Conservation (phyloP, 768 basidiomycete species). For the Lentinus tigrinus region DNA sequence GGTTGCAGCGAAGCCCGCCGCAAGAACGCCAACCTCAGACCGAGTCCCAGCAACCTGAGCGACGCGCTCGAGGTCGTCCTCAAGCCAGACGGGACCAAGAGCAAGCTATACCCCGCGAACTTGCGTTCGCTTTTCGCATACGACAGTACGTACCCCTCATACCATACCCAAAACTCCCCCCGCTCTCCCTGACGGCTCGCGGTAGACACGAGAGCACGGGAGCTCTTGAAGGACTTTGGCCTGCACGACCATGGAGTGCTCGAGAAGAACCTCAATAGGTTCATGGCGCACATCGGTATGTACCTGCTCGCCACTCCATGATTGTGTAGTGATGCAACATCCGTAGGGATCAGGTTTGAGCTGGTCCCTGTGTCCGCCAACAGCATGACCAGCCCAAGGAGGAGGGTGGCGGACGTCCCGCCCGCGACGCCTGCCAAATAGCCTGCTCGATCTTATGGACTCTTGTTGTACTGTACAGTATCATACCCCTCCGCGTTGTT, state of each 20-base stretch:
- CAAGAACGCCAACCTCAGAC: slow-evolving; percentile 41
- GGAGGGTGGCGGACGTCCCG: not conserved
- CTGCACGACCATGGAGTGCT: slow-evolving; percentile 42
- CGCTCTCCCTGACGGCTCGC: not conserved
- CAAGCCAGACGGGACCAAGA: slow-evolving; percentile 46
- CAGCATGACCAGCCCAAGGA: not conserved
- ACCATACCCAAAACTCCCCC: not conserved
- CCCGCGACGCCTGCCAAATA: not conserved
- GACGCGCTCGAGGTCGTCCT: slow-evolving; percentile 48
- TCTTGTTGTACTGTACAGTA: too few relatives aligned
- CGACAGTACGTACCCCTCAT: slow-evolving; percentile 41
- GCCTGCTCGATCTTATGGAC: too few relatives aligned
- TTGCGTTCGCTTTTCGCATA: slow-evolving; percentile 52
- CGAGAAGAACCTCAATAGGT: slow-evolving; percentile 50
- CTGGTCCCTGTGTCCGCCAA: not conserved
- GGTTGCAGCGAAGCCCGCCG: slow-evolving; percentile 45
- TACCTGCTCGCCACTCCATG: not conserved
- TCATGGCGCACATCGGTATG: slow-evolving; percentile 56
- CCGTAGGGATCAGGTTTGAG: not conserved
- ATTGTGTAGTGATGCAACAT: not conserved
- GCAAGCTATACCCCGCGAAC: slow-evolving; percentile 48
- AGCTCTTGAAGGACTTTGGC: slow-evolving; percentile 49
- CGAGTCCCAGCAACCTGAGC: slow-evolving; percentile 36
- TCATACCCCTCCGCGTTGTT: too few relatives aligned
- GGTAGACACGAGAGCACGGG: slow-evolving; percentile 40